Evolutionary conservation across 192 early-diverging fungal species (phyloP), one percentile per base, ranked within the genome.

Genomic region (Linnemannia schmuckeri): DNA sequence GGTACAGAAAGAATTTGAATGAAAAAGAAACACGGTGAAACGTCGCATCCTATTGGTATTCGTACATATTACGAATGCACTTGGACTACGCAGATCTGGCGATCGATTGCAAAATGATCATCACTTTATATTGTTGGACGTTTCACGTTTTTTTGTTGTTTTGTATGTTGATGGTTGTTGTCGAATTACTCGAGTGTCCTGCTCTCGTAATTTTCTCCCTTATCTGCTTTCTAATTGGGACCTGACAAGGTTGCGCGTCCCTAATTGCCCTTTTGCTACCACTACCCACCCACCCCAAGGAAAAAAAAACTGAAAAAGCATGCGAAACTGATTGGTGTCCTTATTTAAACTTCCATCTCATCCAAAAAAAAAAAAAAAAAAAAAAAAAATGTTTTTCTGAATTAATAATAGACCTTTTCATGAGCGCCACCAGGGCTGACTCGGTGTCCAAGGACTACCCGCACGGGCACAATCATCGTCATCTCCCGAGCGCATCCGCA

Each of bases 381-480:
- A 66, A 66, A 66, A 27, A 27, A 66, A 33, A 66, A 24, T 15
- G 12, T 52, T 22, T 70, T 27, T 71, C 17, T 37, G 30, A 61
- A 68, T 68, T 80, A 66, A 80, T 80, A 49, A 74, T 82, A 82
- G 80, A 82, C 69, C 38, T 81, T 18, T 74, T 75, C 73, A 81
- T 81, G 79, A 81, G 79, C 79, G 22, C 78, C 13, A 80, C 78
- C 30, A 80, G 78, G 37, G 6, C 49, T 7, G 79, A 81, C 41
- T 69, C 79, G 46, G 47, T 74, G 37, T 69, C 73, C 24, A 82
- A 69, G 68, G 80, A 82, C 33, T 54, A 75, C 27, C 73, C 69
- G 47, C 77, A 71, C 55, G 71, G 37, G 27, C 78, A 80, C 35
- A 47, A 24, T 15, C 77, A 70, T 42, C 77, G 27, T 37, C 76